These are phyloP conservation scores for Aquilaria malaccensis DNA, from an alignment of 345 rosid species.

Conservation along the genomic window DNA sequence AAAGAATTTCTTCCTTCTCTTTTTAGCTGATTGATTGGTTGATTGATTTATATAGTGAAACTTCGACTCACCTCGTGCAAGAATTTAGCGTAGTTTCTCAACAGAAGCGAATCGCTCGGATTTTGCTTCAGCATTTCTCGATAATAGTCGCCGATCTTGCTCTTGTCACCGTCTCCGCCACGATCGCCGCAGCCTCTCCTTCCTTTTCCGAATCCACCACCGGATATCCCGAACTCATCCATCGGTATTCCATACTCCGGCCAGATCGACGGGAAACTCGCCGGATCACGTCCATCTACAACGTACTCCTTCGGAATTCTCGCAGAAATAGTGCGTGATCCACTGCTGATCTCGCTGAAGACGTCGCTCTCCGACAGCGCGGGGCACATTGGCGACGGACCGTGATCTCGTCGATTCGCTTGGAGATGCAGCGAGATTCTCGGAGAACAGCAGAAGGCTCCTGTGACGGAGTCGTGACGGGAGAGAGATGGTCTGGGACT, in stretches of 20 bases:
- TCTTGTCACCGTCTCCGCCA: constrained; percentile 24
- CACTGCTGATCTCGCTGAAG: constrained; percentile 19
- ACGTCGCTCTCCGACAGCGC: constrained; percentile 49
- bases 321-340: constrained; percentile 30
- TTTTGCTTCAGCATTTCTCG: constrained; percentile 49
- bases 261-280: constrained; percentile 22
- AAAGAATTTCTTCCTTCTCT: too few species aligned
- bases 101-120: constrained; percentile 55
- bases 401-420: constrained; percentile 17
- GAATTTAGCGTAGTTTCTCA: constrained; percentile 74
- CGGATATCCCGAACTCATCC: constrained; percentile 33
- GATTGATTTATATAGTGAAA: background rate
- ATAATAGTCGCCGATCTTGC: constrained; percentile 62
- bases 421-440: constrained; percentile 42
- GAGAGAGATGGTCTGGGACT: constrained; percentile 24
- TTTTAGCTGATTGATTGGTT: too few species aligned
- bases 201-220: constrained; percentile 26
- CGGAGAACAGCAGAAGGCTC: constrained; percentile 35
- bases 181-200: constrained; percentile 17
- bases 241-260: constrained; percentile 26
- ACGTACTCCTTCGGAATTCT: constrained; percentile 47
- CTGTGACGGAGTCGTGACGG: constrained; percentile 31
- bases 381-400: constrained; percentile 27
- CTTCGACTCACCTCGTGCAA: constrained; percentile 52
- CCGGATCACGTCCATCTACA: background rate